A percentile compares a stretch with the other conserved stretches of the same genome.
Conservation (phyloP, 228 moss, liverwort and hornwort species). For the Sphagnum fallax region DNA sequence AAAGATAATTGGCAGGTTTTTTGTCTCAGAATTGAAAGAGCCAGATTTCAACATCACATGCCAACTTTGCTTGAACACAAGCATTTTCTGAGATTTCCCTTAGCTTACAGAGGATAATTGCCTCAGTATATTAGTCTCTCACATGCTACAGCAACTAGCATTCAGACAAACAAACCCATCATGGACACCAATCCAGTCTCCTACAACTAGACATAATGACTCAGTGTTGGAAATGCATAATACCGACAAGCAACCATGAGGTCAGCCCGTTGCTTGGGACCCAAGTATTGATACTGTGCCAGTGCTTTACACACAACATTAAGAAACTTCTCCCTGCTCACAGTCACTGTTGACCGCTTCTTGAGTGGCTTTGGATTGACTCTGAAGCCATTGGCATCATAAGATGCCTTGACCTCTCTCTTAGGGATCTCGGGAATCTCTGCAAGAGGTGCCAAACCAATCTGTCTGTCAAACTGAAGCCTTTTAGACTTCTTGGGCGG, state of each 20-base stretch:
- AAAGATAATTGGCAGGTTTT: too few relatives aligned
- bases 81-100: too few relatives aligned
- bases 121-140: too few relatives aligned
- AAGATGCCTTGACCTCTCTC: not conserved
- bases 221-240: too few relatives aligned
- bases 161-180: too few relatives aligned
- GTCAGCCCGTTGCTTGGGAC: slow-evolving; percentile 83
- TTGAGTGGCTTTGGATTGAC: slow-evolving; percentile 47
- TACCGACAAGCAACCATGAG: slow-evolving; percentile 88
- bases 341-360: slow-evolving; percentile 76
- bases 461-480: slow-evolving; percentile 8
- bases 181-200: too few relatives aligned
- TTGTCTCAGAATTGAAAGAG: too few relatives aligned
- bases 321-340: slow-evolving; percentile 74
- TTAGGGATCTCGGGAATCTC: slow-evolving; percentile 12
- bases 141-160: too few relatives aligned
- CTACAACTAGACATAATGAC: too few relatives aligned
- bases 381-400: slow-evolving; percentile 40
- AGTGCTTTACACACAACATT: slow-evolving; percentile 73
- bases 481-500: slow-evolving; percentile 46
- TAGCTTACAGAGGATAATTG: too few relatives aligned
- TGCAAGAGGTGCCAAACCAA: slow-evolving; percentile 44
- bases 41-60: too few relatives aligned
- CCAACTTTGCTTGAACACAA: too few relatives aligned
- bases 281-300: slow-evolving; percentile 78